phyloP scores from a whole-genome alignment of 2,329 filamentous ascomycete species.

The Hypoxylon sp. region DNA sequence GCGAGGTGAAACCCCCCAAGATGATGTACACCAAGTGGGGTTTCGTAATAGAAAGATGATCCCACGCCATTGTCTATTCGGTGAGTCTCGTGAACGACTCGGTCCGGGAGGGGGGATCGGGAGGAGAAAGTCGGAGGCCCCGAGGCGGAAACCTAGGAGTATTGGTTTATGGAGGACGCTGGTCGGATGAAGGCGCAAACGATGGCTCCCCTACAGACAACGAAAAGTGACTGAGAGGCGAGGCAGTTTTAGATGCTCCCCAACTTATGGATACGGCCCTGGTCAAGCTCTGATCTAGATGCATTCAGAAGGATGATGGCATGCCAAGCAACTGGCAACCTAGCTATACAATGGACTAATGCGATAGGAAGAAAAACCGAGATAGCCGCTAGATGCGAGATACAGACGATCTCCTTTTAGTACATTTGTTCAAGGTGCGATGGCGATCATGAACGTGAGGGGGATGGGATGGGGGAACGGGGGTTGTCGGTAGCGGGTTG shows the following conservation, averaged over 20 bases:
- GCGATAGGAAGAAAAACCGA: constrained; percentile 28
- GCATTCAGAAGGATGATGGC: constrained; percentile 49
- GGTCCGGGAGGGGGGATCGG: constrained; percentile 15
- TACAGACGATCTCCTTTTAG: constrained; percentile 27
- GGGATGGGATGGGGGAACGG: constrained; percentile 21
- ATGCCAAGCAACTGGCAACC: constrained; percentile 45
- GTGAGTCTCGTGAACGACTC: constrained; percentile 23
- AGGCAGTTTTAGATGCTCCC: constrained; percentile 42
- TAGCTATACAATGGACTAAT: constrained; percentile 37
- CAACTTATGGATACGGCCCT: constrained; percentile 45
- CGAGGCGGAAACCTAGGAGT: constrained; percentile 18
- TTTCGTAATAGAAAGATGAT: constrained; percentile 86
- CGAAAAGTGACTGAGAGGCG: constrained; percentile 37
- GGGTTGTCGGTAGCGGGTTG: background rate
- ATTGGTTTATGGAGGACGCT: constrained; percentile 43
- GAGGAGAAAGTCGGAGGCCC: constrained; percentile 8
- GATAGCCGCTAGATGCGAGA: constrained; percentile 37
- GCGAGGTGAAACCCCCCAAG: constrained; percentile 93
- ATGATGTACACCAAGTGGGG: constrained; percentile 99
- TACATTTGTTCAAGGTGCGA: constrained; percentile 39
- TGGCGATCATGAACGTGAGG: constrained; percentile 10
- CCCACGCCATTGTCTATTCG: constrained; percentile 74
- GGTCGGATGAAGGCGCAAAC: constrained; percentile 43
- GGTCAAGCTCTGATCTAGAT: constrained; percentile 45
- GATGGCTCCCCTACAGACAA: constrained; percentile 35